A percentile compares a stretch with the other conserved stretches of the same genome.
These are phyloP conservation scores for Aureobasidium sp. DNA, from an alignment of 2,329 filamentous ascomycete genomes.

Conservation along the genomic window DNA sequence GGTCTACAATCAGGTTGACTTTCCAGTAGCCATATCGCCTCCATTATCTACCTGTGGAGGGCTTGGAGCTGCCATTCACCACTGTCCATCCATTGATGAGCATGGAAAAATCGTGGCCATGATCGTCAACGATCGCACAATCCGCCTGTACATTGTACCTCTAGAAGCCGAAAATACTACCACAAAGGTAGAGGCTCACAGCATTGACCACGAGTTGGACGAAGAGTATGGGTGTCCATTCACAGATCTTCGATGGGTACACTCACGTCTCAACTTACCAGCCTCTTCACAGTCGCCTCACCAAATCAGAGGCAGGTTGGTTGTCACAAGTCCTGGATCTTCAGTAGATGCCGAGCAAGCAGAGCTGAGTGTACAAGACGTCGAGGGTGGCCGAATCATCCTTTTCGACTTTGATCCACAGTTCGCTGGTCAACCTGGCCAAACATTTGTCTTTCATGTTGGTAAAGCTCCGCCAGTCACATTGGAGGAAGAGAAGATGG, in stretches of 20 bases:
- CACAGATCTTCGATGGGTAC: conserved; percentile 30
- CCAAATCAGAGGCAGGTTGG: conserved; percentile 27
- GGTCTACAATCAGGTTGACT: conserved; percentile 31
- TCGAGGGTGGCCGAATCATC: conserved; percentile 33
- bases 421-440: conserved; percentile 31
- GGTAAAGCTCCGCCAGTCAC: conserved; percentile 29
- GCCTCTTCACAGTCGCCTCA: conserved; percentile 12
- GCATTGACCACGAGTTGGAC: conserved; percentile 33
- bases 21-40: conserved; percentile 32
- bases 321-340: conserved; percentile 32
- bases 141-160: conserved; percentile 31
- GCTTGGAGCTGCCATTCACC: conserved; percentile 31
- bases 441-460: conserved; percentile 30
- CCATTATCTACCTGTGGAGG: conserved; percentile 32
- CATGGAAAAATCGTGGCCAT: conserved; percentile 32
- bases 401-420: conserved; percentile 30
- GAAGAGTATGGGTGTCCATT: conserved; percentile 34
- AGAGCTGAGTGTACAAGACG: conserved; percentile 29
- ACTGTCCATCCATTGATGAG: conserved; percentile 31
- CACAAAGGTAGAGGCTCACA: conserved; percentile 30
- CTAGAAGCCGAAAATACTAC: conserved; percentile 24
- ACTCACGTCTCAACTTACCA: conserved; percentile 26
- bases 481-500: conserved; percentile 29
- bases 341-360: conserved; percentile 24
- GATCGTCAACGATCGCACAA: conserved; percentile 33